phyloP scores from a whole-genome alignment of 441 rosid genomes.

The Mallotus japonicus region DNA sequence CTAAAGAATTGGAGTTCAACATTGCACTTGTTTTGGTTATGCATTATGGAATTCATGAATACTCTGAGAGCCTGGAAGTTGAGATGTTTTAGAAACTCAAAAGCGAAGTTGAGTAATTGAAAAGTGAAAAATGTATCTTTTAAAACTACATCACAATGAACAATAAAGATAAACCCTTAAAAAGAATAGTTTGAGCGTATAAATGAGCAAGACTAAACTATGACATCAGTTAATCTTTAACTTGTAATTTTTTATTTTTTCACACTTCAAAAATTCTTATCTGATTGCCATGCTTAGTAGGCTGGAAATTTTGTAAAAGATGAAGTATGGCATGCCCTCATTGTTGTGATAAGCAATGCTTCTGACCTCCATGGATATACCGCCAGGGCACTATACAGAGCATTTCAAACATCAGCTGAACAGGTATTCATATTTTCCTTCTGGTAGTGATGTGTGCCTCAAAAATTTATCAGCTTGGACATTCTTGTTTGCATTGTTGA shows the following conservation, averaged over 20 bases:
- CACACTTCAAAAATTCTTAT: conserved; percentile 26
- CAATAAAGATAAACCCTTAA: conserved; percentile 2
- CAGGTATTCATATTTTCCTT: conserved; percentile 55
- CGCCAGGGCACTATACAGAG: conserved; percentile 82
- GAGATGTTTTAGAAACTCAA: background rate
- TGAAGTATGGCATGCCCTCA: conserved; percentile 96
- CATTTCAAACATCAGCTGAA: conserved; percentile 69
- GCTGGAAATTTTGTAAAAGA: conserved; percentile 98
- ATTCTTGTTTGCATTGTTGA: conserved; percentile 20
- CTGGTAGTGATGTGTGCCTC: conserved; percentile 14
- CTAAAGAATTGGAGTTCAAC: background rate
- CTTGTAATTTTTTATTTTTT: conserved; percentile 10
- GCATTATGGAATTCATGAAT: background rate
- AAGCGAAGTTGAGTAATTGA: background rate
- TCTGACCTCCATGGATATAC: conserved; percentile 96
- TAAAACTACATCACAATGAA: background rate
- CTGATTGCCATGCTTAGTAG: conserved; percentile 56
- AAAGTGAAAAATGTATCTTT: background rate
- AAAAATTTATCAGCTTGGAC: conserved; percentile 25
- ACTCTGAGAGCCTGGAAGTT: background rate
- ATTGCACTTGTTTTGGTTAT: background rate
- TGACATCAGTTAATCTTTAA: conserved; percentile 13
- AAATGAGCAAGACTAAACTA: background rate
- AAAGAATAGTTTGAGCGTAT: background rate
- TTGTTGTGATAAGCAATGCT: conserved; percentile 92